Evolutionary conservation across 164 flowering plant genomes (phyloP), one percentile per base, ranked within the genome.

Genomic region (Tetrastigma voinierianum): DNA sequence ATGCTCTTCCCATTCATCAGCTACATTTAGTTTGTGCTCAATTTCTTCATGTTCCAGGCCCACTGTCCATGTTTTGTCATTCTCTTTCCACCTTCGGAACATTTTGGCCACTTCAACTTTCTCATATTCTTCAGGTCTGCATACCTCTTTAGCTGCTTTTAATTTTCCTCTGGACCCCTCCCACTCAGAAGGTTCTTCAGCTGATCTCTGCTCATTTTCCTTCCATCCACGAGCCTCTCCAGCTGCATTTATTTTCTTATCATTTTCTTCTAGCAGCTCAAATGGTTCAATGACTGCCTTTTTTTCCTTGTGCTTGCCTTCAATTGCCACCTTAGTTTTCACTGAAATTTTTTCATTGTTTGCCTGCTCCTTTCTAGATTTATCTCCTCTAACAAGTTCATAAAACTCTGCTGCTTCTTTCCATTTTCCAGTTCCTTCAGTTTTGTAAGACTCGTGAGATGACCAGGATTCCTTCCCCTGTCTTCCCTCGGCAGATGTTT

Each of bases 361-460:
- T 62, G 58, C 70, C 60, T 64, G 59, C 57, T 68, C 57, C 68
- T 65, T 55, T 51, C 60, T 67, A 6, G 67, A 64, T 66, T 63
- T 63, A 56, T 77, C 82, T 52, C 67, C 70, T 63, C 70, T 74
- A 18, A 79, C 84, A 32, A 90, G 77, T 74, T 90, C 96, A 77
- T 73, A 86, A 63, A 73, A 83, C 57, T 83, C 81, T 13, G 80
- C 72, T 72, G 78, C 89, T 71, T 84, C 86, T 77, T 78, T 78
- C 96, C 90, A 90, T 61, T 82, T 86, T 70, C 75, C 83, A 65
- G 64, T 69, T 59, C 44, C 84, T 51, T 78, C 80, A 64, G 62
- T 55, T 70, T 61, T 51, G 66, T 21, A 61, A 24, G 75, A 71
- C 43, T 56, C 78, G 51, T 61, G 76, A 57, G 71, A 65, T 65